A percentile compares a stretch with the other conserved stretches of the same genome.
These are phyloP conservation scores for Ogataea glucozyma DNA, from an alignment of 805 yeast species.

Conservation along the genomic window DNA sequence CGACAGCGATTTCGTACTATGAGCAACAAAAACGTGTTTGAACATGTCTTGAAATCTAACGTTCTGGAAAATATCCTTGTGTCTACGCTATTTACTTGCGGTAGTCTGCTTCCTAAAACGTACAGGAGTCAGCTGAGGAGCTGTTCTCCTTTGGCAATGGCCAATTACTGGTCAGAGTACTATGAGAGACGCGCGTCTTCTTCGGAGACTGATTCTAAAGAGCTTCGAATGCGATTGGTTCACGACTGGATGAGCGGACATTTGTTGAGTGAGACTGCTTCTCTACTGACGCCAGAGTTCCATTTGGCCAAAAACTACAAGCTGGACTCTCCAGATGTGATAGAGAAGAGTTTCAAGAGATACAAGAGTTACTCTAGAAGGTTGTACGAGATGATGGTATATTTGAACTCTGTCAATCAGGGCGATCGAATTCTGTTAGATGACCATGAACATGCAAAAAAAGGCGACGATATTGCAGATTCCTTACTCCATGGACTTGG, in stretches of 20 bases:
- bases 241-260: constrained; percentile 27
- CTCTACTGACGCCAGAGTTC: constrained; percentile 1
- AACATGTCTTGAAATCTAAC: constrained; percentile 52
- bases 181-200: background rate
- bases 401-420: constrained; percentile 24
- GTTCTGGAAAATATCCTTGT: constrained; percentile 52
- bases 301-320: constrained; percentile 1
- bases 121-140: constrained; percentile 20
- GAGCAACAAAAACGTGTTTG: constrained; percentile 48
- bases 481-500: constrained; percentile 61
- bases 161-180: constrained; percentile 31
- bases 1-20: constrained; percentile 55
- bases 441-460: constrained; percentile 29
- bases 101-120: constrained; percentile 8
- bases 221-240: constrained; percentile 29
- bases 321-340: background rate
- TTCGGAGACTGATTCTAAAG: constrained; percentile 22
- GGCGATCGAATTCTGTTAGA: constrained; percentile 9
- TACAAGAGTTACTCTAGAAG: constrained; percentile 22
- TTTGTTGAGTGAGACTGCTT: constrained; percentile 6
- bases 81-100: constrained; percentile 25
- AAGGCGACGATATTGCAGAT: constrained; percentile 69
- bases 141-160: constrained; percentile 33
- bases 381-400: constrained; percentile 29
- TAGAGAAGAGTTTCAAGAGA: background rate